phyloP scores from a whole-genome alignment of 164 flowering plant genomes.

The Annona squamosa region DNA sequence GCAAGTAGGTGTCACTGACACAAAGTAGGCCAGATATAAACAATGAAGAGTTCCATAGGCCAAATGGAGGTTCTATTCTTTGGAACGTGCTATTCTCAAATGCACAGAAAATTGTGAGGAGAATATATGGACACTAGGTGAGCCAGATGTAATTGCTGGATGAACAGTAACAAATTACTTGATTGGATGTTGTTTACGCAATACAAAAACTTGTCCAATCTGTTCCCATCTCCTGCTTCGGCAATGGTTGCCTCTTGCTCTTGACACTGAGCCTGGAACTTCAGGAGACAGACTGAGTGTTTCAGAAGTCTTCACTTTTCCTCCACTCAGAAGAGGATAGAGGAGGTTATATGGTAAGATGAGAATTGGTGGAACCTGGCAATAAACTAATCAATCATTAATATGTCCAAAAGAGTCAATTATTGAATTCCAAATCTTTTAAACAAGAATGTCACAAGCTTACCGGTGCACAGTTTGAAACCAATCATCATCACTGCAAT shows the following conservation, averaged over 20 bases:
- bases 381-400: constrained; percentile 3
- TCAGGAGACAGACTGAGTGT: constrained; percentile 35
- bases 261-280: constrained; percentile 63
- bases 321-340: constrained; percentile 25
- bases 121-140: background rate
- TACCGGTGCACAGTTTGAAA: constrained; percentile 52
- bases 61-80: background rate
- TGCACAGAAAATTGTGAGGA: background rate
- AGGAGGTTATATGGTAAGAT: constrained; percentile 34
- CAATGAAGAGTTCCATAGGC: background rate
- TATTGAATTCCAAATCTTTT: background rate
- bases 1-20: background rate
- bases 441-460: constrained; percentile 16
- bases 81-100: background rate
- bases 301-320: constrained; percentile 16
- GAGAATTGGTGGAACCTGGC: constrained; percentile 63
- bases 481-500: constrained; percentile 66
- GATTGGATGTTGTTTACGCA: constrained; percentile 30
- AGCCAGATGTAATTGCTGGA: background rate
- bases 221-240: constrained; percentile 31
- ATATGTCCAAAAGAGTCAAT: background rate
- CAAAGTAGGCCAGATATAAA: background rate
- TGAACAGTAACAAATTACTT: background rate
- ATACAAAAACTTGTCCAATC: constrained; percentile 6
- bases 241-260: constrained; percentile 60